These are phyloP conservation scores for Sarocladiaceae sp. DNA, from an alignment of 2,329 filamentous ascomycete genomes.

Conservation along the genomic window DNA sequence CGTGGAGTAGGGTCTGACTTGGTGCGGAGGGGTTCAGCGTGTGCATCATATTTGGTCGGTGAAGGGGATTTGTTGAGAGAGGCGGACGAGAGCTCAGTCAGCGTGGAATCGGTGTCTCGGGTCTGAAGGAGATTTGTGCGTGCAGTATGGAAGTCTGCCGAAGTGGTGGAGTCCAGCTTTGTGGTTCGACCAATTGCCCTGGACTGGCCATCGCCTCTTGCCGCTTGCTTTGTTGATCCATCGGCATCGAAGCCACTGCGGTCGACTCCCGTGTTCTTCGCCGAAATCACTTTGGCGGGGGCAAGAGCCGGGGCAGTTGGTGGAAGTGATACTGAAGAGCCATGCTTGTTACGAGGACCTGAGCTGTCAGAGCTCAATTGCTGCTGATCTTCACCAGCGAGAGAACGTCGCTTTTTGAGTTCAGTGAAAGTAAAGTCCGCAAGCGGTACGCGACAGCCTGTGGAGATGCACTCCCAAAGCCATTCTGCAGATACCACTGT, in stretches of 20 bases:
- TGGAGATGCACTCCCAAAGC: constrained; percentile 77
- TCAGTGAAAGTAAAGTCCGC: constrained; percentile 44
- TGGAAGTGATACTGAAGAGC: constrained; percentile 10
- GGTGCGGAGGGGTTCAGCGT: constrained; percentile 12
- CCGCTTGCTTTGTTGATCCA: constrained; percentile 18
- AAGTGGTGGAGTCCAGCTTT: constrained; percentile 21
- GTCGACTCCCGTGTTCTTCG: constrained; percentile 29
- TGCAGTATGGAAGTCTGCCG: constrained; percentile 38
- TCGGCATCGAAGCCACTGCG: constrained; percentile 32
- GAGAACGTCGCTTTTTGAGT: constrained; percentile 23
- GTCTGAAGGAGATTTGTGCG: constrained; percentile 27
- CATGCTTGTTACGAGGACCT: neutral
- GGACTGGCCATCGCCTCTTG: neutral
- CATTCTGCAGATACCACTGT: constrained; percentile 79
- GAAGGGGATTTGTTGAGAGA: constrained; percentile 38
- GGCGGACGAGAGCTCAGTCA: constrained; percentile 36
- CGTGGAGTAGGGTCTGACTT: constrained; percentile 4
- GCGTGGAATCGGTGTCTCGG: constrained; percentile 26
- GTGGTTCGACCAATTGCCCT: constrained; percentile 10
- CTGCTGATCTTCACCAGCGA: neutral
- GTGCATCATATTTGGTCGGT: constrained; percentile 30
- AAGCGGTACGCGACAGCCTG: constrained; percentile 42
- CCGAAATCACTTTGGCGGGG: neutral
- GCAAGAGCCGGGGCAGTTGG: neutral
- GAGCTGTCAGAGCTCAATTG: neutral